Evolutionary conservation across 2,329 filamentous ascomycete genomes (phyloP).

Genomic region (Hypoxylon sp.): DNA sequence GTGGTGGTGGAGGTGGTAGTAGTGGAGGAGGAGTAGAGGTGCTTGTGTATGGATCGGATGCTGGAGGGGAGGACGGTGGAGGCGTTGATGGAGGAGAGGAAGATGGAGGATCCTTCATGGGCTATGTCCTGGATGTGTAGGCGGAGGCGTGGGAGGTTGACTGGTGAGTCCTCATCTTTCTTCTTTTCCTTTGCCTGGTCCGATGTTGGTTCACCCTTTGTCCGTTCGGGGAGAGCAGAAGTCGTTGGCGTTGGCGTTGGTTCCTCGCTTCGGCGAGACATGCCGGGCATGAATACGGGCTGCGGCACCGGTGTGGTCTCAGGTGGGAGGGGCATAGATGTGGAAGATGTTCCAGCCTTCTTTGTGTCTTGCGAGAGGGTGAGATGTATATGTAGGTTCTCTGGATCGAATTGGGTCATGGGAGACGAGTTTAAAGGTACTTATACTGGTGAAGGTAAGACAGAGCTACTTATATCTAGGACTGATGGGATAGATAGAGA

Average conservation of each 20-base stretch:
- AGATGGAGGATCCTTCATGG: constrained; percentile 74
- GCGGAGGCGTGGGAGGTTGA: constrained; percentile 69
- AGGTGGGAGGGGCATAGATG: constrained; percentile 52
- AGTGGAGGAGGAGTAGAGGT: constrained; percentile 73
- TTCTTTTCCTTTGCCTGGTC: constrained; percentile 3
- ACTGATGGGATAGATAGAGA: neutral
- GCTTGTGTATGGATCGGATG: constrained; percentile 76
- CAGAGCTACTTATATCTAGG: neutral
- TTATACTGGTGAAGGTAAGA: neutral
- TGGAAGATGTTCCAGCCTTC: constrained; percentile 19
- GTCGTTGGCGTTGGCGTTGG: constrained; percentile 42
- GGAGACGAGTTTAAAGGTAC: neutral
- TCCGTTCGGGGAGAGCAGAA: constrained; percentile 41
- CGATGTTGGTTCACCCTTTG: constrained; percentile 9
- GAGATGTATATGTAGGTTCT: constrained; percentile 36
- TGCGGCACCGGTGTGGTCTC: constrained; percentile 54
- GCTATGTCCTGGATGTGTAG: constrained; percentile 71
- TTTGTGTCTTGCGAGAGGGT: constrained; percentile 9
- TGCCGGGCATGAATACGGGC: constrained; percentile 55
- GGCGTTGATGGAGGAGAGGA: constrained; percentile 77
- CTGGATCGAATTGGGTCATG: constrained; percentile 28
- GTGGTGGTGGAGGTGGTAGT: constrained; percentile 58
- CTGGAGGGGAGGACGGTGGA: constrained; percentile 73
- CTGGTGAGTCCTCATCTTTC: constrained; percentile 43
- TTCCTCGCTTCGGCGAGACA: constrained; percentile 48